Conservation (phyloP, 164 flowering plant species). For the Piper betle region DNA sequence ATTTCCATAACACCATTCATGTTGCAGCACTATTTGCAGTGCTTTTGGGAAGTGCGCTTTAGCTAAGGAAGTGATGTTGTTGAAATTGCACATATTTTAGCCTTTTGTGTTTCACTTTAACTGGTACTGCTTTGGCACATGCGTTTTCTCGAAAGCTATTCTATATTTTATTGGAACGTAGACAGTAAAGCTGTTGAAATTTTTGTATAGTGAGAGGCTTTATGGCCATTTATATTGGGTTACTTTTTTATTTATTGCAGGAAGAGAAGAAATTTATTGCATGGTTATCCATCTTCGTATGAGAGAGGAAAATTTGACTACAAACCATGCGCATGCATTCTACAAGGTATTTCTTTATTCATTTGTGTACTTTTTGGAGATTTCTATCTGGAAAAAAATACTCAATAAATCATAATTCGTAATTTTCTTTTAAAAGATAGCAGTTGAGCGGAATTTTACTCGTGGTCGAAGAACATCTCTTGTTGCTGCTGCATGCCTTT, state of each 20-base stretch:
- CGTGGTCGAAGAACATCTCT: slow-evolving; percentile 62
- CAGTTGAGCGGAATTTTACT: slow-evolving; percentile 62
- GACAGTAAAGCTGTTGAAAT: not conserved
- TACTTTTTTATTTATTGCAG: slow-evolving; percentile 19
- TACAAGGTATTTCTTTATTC: slow-evolving; percentile 30
- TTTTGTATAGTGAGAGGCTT: not conserved
- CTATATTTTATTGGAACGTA: not conserved
- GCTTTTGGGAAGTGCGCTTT: no score
- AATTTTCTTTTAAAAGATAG: slow-evolving; percentile 41
- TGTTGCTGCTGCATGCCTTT: slow-evolving; percentile 81
- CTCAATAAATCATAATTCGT: not conserved
- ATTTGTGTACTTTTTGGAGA: not conserved
- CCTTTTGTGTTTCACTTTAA: not conserved
- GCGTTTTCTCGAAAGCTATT: no score
- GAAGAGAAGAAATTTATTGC: slow-evolving; percentile 25
- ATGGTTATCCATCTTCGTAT: slow-evolving; percentile 25
- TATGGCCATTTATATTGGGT: not conserved
- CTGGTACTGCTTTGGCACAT: no score
- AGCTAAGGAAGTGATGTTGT: not conserved
- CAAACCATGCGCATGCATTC: slow-evolving; percentile 27
- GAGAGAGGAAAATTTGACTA: slow-evolving; percentile 31
- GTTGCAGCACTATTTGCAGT: no score
- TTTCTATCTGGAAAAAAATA: not conserved
- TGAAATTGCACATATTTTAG: not conserved
- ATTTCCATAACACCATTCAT: no score